These are phyloP conservation scores for Plasmodium coatneyi DNA, from an alignment of 169 alveolate genomes.

Conservation along the genomic window DNA sequence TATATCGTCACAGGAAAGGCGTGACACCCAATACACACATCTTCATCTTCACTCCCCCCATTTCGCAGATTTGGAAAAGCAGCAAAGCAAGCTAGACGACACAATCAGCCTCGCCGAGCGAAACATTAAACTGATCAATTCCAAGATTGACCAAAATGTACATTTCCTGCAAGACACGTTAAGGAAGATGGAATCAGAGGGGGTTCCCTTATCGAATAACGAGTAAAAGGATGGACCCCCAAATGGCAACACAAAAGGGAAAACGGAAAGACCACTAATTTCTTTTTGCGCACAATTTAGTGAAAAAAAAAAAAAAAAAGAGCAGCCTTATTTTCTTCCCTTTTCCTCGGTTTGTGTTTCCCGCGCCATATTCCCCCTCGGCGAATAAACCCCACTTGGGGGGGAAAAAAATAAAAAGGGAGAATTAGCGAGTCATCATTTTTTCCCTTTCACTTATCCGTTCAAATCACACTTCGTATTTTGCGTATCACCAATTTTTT, in stretches of 20 bases:
- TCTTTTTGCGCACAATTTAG: background rate
- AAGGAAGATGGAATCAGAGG: conserved; percentile 27
- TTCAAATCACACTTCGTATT: background rate
- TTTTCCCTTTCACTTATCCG: background rate
- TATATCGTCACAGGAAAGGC: background rate
- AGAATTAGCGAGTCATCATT: background rate
- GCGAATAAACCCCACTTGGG: background rate
- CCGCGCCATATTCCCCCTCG: background rate
- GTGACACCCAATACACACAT: background rate
- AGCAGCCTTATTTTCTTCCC: background rate
- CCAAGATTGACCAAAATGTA: conserved; percentile 50
- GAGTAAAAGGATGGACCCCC: background rate
- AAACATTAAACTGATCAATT: conserved; percentile 23
- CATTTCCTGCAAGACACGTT: conserved; percentile 45
- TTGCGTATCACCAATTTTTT: background rate
- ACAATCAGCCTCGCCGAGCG: conserved; percentile 39
- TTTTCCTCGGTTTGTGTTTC: background rate
- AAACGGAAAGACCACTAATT: background rate
- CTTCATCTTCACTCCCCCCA: background rate
- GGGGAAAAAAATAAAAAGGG: background rate
- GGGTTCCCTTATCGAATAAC: background rate
- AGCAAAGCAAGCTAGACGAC: conserved; percentile 37
- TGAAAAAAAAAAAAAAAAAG: background rate
- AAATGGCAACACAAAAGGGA: background rate
- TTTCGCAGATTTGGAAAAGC: conserved; percentile 60